Evolutionary conservation across 2,329 filamentous ascomycete genomes (phyloP).

Genomic region (Nothomitra cinnamomea): DNA sequence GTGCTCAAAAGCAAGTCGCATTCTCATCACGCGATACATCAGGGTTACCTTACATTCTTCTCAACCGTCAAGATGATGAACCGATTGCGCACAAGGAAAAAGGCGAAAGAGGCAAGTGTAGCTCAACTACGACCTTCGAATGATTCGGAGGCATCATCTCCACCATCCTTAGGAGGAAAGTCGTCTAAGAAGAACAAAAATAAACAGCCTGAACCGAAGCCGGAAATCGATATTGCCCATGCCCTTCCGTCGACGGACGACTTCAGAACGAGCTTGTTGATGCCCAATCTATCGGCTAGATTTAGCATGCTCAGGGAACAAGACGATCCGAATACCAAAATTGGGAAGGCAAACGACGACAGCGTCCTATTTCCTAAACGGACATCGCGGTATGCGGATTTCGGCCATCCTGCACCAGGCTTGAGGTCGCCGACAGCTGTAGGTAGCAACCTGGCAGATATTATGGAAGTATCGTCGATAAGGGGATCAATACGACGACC

Average conservation of each 20-base stretch:
- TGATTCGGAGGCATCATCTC: slow-evolving; percentile 29
- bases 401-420: slow-evolving; percentile 37
- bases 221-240: slow-evolving; percentile 52
- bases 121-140: slow-evolving; percentile 39
- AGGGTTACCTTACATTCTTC: not conserved
- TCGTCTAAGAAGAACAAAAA: slow-evolving; percentile 30
- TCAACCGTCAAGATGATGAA: slow-evolving; percentile 18
- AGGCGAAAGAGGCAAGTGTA: slow-evolving; percentile 21
- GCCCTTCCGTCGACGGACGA: slow-evolving; percentile 72
- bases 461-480: slow-evolving; percentile 79
- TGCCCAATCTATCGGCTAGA: slow-evolving; percentile 84
- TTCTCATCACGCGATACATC: not conserved
- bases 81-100: slow-evolving; percentile 25
- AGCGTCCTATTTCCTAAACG: slow-evolving; percentile 75
- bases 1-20: not conserved
- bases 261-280: slow-evolving; percentile 86
- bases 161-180: slow-evolving; percentile 20
- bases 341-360: slow-evolving; percentile 90
- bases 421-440: not conserved
- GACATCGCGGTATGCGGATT: slow-evolving; percentile 60
- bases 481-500: slow-evolving; percentile 42
- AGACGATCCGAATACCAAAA: slow-evolving; percentile 72
- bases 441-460: slow-evolving; percentile 49
- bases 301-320: slow-evolving; percentile 96
- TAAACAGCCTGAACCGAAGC: slow-evolving; percentile 37